Conservation (phyloP, 805 yeast species). For the Kodamaea sagamina region DNA sequence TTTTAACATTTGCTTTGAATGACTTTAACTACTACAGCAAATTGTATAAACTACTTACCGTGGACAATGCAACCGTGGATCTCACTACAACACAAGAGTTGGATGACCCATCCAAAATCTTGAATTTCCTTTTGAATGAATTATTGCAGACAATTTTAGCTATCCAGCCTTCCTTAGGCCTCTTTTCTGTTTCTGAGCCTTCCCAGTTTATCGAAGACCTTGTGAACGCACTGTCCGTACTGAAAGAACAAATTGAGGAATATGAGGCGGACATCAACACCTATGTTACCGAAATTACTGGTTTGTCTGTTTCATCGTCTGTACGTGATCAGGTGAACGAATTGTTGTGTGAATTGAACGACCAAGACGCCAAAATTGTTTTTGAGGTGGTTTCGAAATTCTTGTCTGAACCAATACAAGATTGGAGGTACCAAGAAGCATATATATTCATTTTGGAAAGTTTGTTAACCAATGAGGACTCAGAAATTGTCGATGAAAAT, state of each 20-base stretch:
- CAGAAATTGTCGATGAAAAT: conserved; percentile 16
- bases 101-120: conserved; percentile 20
- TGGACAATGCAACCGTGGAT: neutral
- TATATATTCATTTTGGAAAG: conserved; percentile 41
- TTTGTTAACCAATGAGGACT: conserved; percentile 44
- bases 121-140: conserved; percentile 31
- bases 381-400: conserved; percentile 5
- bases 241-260: conserved; percentile 44
- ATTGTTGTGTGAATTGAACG: conserved; percentile 51
- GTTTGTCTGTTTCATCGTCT: conserved; percentile 50
- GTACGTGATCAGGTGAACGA: conserved; percentile 66
- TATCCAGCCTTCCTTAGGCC: conserved; percentile 27
- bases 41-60: neutral
- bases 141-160: conserved; percentile 34
- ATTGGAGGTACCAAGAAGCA: conserved; percentile 44
- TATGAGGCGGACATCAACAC: conserved; percentile 65
- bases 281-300: conserved; percentile 75
- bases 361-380: conserved; percentile 33
- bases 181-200: conserved; percentile 18
- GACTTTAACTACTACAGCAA: conserved; percentile 25
- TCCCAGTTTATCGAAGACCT: conserved; percentile 1
- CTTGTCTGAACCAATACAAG: neutral
- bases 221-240: conserved; percentile 41
- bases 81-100: conserved; percentile 17
- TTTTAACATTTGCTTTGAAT: conserved; percentile 19